Percentiles rank a stretch among this genome's conserved stretches.
These are phyloP conservation scores for Ilex asprella DNA, from an alignment of 257 asterid genomes.

Conservation along the genomic window DNA sequence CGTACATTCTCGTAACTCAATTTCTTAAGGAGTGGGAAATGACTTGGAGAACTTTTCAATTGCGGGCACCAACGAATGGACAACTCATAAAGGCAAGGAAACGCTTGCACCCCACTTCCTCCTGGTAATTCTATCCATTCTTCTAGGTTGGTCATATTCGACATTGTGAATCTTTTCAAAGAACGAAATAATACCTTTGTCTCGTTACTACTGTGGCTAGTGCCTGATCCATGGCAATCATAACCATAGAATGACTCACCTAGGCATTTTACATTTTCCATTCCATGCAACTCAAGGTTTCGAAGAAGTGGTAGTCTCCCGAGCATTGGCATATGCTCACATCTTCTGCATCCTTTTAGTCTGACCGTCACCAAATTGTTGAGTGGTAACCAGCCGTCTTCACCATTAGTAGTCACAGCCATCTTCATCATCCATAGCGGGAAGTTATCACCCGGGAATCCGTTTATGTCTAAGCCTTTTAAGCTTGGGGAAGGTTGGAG, in stretches of 20 bases:
- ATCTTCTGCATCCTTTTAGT: conserved; percentile 4
- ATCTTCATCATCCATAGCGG: conserved; percentile 17
- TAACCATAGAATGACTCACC: conserved; percentile 17
- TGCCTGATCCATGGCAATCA: neutral
- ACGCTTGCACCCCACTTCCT: neutral
- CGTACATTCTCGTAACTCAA: neutral
- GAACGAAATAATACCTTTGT: conserved; percentile 14
- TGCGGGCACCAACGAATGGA: neutral
- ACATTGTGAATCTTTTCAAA: conserved; percentile 4
- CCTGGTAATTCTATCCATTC: conserved; percentile 16
- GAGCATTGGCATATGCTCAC: conserved; percentile 13
- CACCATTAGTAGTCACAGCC: neutral
- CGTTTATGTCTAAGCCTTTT: neutral
- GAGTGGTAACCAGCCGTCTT: neutral
- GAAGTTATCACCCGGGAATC: conserved; percentile 10
- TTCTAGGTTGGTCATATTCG: conserved; percentile 14
- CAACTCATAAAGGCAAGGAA: conserved; percentile 19
- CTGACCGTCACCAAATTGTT: conserved; percentile 3
- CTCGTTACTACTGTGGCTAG: neutral
- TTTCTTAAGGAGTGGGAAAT: conserved; percentile 13
- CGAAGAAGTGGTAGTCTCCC: conserved; percentile 15
- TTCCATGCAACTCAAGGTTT: neutral
- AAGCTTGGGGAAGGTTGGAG: conserved; percentile 21
- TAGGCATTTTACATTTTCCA: conserved; percentile 13
- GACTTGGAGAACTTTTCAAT: conserved; percentile 20